Evolutionary conservation across 2,329 filamentous ascomycete species (phyloP).

Genomic region (Cyphellophora europaea): DNA sequence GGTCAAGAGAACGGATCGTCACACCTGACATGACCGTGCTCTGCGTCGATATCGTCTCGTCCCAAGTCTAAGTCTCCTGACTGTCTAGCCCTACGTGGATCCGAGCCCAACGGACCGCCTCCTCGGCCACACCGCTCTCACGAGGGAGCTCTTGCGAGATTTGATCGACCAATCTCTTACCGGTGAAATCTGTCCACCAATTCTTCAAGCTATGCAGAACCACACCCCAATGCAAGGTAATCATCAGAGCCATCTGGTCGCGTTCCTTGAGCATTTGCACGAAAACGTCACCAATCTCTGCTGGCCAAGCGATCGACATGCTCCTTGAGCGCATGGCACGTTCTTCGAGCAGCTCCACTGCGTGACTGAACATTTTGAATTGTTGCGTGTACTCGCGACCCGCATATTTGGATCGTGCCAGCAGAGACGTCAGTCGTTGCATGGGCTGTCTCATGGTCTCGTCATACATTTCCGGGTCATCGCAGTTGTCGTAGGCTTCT

Average conservation of each 20-base stretch:
- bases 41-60: not conserved
- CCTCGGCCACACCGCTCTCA: not conserved
- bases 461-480: not conserved
- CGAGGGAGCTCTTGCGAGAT: not conserved
- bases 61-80: not conserved
- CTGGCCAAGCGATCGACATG: slow-evolving; percentile 13
- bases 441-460: slow-evolving; percentile 3
- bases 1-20: too few species aligned
- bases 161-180: not conserved
- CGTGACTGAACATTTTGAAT: not conserved
- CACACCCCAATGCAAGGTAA: slow-evolving; percentile 28
- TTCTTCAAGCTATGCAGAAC: slow-evolving; percentile 14
- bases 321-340: not conserved
- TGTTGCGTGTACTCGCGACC: not conserved
- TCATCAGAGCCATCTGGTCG: slow-evolving; percentile 23
- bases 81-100: not conserved
- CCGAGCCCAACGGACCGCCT: not conserved
- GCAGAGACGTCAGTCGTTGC: slow-evolving; percentile 2
- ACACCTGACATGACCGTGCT: too few species aligned
- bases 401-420: not conserved
- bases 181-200: not conserved
- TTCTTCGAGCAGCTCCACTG: not conserved
- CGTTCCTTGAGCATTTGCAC: slow-evolving; percentile 22
- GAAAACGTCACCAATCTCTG: slow-evolving; percentile 27
- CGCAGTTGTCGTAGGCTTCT: not conserved